These are phyloP conservation scores for Beauveria sp. DNA, from an alignment of 2,329 filamentous ascomycete species.

Conservation along the genomic window DNA sequence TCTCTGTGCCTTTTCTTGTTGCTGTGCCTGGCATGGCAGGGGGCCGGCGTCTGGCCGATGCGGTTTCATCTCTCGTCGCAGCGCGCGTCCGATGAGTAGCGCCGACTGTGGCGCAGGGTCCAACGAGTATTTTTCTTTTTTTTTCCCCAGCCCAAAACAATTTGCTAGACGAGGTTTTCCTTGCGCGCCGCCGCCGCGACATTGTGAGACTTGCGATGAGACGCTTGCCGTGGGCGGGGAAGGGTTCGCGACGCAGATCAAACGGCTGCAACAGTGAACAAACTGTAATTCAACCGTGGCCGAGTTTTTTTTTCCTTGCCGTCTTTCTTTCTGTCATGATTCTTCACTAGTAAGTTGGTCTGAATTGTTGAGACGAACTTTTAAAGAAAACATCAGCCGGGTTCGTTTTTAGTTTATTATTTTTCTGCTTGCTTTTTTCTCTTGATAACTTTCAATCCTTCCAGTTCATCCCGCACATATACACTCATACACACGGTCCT, in stretches of 20 bases:
- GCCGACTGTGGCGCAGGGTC: neutral
- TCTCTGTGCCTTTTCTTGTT: neutral
- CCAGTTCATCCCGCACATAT: neutral
- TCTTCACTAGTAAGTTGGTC: neutral
- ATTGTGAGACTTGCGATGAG: conserved; percentile 10
- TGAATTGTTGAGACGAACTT: neutral
- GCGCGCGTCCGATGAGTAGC: neutral
- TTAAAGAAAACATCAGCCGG: conserved; percentile 1
- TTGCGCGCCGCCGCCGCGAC: neutral
- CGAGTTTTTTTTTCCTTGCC: neutral
- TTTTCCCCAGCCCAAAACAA: neutral
- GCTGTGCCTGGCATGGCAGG: neutral
- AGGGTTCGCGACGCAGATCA: conserved; percentile 3
- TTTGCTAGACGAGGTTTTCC: neutral
- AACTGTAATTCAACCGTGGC: neutral
- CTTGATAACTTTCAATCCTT: neutral
- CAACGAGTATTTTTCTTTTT: too few species aligned
- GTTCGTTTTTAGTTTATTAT: neutral
- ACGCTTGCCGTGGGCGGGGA: neutral
- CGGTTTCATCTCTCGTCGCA: conserved; percentile 7
- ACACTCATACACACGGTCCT: neutral
- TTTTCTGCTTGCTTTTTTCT: neutral
- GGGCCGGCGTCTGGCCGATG: neutral
- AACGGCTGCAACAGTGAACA: neutral
- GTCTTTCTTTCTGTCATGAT: neutral